A percentile compares a stretch with the other conserved stretches of the same genome.
These are phyloP conservation scores for Phaeoacremonium minimum DNA, from an alignment of 2,329 filamentous ascomycete species.

Conservation along the genomic window DNA sequence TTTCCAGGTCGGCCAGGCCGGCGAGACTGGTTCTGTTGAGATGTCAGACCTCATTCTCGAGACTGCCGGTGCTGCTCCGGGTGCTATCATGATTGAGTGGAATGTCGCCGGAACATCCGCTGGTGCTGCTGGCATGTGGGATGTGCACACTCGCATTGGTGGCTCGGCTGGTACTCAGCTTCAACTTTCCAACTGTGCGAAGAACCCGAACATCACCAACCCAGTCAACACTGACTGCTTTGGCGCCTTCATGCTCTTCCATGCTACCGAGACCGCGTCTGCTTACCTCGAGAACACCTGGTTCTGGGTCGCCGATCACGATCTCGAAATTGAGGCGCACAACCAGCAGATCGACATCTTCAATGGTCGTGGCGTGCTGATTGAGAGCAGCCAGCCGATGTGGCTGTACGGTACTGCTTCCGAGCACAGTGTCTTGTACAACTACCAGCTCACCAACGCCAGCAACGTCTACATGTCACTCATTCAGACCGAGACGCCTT, in stretches of 20 bases:
- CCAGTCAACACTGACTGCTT: constrained; percentile 63
- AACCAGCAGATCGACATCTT: constrained; percentile 71
- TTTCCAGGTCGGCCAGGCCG: constrained; percentile 75
- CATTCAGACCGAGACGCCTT: constrained; percentile 87
- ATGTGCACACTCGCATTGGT: constrained; percentile 91
- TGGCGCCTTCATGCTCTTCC: constrained; percentile 68
- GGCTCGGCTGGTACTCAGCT: constrained; percentile 80
- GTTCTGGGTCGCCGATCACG: constrained; percentile 90
- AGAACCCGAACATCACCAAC: constrained; percentile 63
- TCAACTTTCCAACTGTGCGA: constrained; percentile 74
- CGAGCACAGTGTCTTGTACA: constrained; percentile 66
- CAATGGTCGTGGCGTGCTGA: constrained; percentile 78
- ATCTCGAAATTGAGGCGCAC: constrained; percentile 70
- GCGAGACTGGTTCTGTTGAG: constrained; percentile 76
- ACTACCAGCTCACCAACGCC: constrained; percentile 80
- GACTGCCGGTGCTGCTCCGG: constrained; percentile 77
- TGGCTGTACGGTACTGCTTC: constrained; percentile 79
- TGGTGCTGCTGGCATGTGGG: constrained; percentile 81
- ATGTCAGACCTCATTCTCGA: constrained; percentile 85
- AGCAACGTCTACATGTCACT: constrained; percentile 76
- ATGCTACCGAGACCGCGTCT: constrained; percentile 57
- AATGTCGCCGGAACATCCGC: constrained; percentile 67
- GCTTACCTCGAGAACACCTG: constrained; percentile 85
- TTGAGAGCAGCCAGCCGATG: constrained; percentile 69
- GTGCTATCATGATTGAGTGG: constrained; percentile 89